Percentiles rank a stretch among this genome's conserved stretches.
Evolutionary conservation across 2,329 filamentous ascomycete genomes (phyloP).

Genomic region (Aureobasidium leucospermi): DNA sequence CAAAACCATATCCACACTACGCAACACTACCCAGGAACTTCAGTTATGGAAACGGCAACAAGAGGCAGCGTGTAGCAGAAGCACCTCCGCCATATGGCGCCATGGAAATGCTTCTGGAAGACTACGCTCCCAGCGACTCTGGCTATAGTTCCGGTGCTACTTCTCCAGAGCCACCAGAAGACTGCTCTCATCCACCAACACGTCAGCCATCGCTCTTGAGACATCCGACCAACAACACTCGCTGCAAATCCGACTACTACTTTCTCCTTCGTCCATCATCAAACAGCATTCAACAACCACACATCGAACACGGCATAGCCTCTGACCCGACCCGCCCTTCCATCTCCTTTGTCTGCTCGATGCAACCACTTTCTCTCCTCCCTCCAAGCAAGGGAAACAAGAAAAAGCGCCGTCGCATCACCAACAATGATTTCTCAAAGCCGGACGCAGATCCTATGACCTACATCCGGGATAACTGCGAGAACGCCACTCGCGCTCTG

Average conservation of each 20-base stretch:
- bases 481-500: neutral
- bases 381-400: neutral
- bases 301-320: conserved; percentile 3
- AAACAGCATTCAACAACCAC: neutral
- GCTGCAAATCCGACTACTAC: conserved; percentile 4
- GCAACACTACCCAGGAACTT: neutral
- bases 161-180: neutral
- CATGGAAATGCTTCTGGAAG: neutral
- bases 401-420: conserved; percentile 5
- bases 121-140: neutral
- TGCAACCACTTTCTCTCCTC: neutral
- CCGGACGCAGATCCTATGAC: neutral
- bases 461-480: conserved; percentile 4
- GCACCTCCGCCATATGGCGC: neutral
- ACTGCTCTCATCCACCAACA: neutral
- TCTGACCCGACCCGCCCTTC: neutral
- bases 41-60: neutral
- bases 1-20: neutral
- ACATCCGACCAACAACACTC: neutral
- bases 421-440: conserved; percentile 1
- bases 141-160: neutral
- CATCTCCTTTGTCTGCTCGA: conserved; percentile 1
- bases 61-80: neutral
- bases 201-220: neutral
- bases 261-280: neutral